These are phyloP conservation scores for Candida hispaniensis DNA, from an alignment of 805 yeast species.

Conservation along the genomic window DNA sequence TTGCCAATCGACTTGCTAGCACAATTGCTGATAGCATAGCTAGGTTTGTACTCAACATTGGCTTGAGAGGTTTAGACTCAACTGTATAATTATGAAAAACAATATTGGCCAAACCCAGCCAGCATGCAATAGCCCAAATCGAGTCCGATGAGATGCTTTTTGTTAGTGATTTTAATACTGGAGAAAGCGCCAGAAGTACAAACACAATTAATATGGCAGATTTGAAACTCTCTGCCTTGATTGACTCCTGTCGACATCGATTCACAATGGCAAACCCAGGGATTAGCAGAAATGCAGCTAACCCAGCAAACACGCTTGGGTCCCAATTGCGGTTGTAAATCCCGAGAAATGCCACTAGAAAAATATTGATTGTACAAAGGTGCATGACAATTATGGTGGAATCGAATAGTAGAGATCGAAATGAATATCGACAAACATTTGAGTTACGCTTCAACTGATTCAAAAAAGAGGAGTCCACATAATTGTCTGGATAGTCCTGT, in stretches of 20 bases:
- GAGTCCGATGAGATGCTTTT: constrained; percentile 87
- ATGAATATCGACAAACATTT: constrained; percentile 58
- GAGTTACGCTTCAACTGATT: constrained; percentile 68
- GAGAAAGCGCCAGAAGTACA: constrained; percentile 68
- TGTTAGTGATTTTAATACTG: constrained; percentile 80
- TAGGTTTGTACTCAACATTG: constrained; percentile 66
- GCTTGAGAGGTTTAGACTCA: constrained; percentile 24
- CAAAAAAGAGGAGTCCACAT: constrained; percentile 73
- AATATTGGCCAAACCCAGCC: constrained; percentile 63
- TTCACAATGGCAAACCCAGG: constrained; percentile 26
- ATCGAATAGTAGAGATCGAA: constrained; percentile 54
- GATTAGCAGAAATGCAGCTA: constrained; percentile 24
- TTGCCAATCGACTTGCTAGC: constrained; percentile 71
- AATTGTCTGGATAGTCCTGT: constrained; percentile 86
- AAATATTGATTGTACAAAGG: constrained; percentile 50
- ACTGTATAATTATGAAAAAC: constrained; percentile 49
- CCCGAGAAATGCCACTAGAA: constrained; percentile 59
- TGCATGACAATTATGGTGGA: constrained; percentile 59
- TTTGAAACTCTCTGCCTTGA: constrained; percentile 15
- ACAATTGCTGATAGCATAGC: constrained; percentile 81
- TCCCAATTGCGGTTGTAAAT: constrained; percentile 27
- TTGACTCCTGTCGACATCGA: no score
- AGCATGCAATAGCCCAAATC: constrained; percentile 82
- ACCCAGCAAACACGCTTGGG: constrained; percentile 27
- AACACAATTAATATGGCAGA: constrained; percentile 51